A percentile compares a stretch with the other conserved stretches of the same genome.
Evolutionary conservation across 1,284 basidiomycete genomes (phyloP).

Genomic region (Fomes fomentarius): DNA sequence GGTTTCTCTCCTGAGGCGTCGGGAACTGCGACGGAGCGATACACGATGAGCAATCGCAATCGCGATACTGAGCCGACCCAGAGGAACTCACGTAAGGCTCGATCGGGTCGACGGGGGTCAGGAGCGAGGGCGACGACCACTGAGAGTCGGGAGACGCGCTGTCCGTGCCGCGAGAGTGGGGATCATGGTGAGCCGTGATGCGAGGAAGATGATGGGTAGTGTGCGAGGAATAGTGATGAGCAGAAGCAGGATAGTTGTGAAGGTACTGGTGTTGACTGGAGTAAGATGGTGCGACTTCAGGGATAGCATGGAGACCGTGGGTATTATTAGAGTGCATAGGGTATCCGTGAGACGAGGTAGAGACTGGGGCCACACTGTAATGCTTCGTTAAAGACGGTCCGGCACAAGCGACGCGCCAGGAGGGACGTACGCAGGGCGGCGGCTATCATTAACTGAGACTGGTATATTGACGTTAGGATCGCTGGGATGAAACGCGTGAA

Average conservation of each 20-base stretch:
- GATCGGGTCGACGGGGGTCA: constrained; percentile 49
- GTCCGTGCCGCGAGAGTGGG: constrained; percentile 24
- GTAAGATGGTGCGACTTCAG: constrained; percentile 50
- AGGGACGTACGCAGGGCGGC: constrained; percentile 52
- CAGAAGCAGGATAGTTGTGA: constrained; percentile 43
- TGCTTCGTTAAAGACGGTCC: constrained; percentile 2
- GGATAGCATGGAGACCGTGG: constrained; percentile 55
- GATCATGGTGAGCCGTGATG: constrained; percentile 27
- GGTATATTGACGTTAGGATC: constrained; percentile 27
- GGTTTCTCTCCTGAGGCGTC: constrained; percentile 49
- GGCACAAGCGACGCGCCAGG: not conserved
- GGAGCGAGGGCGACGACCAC: constrained; percentile 34
- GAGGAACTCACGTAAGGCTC: constrained; percentile 61
- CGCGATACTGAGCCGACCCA: not conserved
- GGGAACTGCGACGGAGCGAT: constrained; percentile 39
- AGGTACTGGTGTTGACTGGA: constrained; percentile 30
- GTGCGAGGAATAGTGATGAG: constrained; percentile 51
- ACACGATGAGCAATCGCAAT: not conserved
- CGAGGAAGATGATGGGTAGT: constrained; percentile 29
- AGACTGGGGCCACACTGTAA: constrained; percentile 19
- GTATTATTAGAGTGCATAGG: constrained; percentile 40
- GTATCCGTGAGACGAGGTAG: constrained; percentile 31
- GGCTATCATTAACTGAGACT: constrained; percentile 28
- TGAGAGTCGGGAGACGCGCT: constrained; percentile 26
- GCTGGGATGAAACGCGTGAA: constrained; percentile 16